These are phyloP conservation scores for Claviceps pazoutovae DNA, from an alignment of 2,329 filamentous ascomycete species.

Conservation along the genomic window DNA sequence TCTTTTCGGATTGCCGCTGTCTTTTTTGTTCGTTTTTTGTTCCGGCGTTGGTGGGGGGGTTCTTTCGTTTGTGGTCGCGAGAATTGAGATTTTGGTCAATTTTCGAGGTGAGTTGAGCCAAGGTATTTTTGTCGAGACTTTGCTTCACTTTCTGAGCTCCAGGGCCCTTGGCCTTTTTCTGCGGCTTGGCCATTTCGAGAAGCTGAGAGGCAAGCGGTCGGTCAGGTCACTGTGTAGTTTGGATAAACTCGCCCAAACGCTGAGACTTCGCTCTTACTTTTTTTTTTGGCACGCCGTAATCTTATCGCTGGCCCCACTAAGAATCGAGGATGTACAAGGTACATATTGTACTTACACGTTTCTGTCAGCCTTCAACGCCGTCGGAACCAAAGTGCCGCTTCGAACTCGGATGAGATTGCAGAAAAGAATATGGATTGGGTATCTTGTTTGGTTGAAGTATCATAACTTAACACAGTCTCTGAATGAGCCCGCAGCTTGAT, in stretches of 20 bases:
- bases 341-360: neutral
- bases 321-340: neutral
- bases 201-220: neutral
- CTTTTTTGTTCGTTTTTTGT: conserved; percentile 23
- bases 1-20: conserved; percentile 19
- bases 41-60: conserved; percentile 22
- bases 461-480: neutral
- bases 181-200: conserved; percentile 21
- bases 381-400: neutral
- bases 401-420: neutral
- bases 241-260: neutral
- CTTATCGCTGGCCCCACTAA: conserved; percentile 8
- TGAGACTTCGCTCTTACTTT: conserved; percentile 5
- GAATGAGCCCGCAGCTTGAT: neutral
- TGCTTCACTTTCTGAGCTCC: conserved; percentile 10
- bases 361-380: neutral
- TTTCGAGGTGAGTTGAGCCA: conserved; percentile 40
- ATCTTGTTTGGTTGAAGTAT: neutral
- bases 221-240: neutral
- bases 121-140: conserved; percentile 33
- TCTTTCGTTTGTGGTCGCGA: conserved; percentile 31
- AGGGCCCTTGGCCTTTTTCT: conserved; percentile 23
- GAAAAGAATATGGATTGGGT: neutral
- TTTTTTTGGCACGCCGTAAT: conserved; percentile 6
- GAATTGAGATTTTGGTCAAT: conserved; percentile 38